A percentile compares a stretch with the other conserved stretches of the same genome.
Conservation (phyloP, 345 rosid species). For the Salix exigua region DNA sequence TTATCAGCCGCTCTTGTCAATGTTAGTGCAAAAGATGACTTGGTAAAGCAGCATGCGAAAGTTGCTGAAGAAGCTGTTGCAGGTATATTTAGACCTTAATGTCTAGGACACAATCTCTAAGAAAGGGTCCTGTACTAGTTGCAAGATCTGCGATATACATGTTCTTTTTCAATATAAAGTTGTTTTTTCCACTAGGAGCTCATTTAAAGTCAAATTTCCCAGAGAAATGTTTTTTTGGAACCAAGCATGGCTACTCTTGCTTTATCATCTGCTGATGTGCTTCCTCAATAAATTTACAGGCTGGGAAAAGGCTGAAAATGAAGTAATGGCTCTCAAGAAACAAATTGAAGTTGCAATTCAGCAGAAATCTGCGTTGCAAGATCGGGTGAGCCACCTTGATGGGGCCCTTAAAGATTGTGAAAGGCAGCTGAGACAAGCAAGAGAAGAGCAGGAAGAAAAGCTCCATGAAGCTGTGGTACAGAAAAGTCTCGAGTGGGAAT, state of each 20-base stretch:
- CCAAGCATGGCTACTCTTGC: neutral
- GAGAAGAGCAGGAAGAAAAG: slow-evolving; percentile 79
- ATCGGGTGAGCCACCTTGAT: slow-evolving; percentile 78
- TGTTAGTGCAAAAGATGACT: slow-evolving; percentile 72
- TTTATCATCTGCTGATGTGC: neutral
- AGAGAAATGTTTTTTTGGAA: neutral
- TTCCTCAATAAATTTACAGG: slow-evolving; percentile 40
- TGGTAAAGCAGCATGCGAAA: slow-evolving; percentile 82
- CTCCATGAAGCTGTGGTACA: slow-evolving; percentile 51
- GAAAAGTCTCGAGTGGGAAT: slow-evolving; percentile 62
- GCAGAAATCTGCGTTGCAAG: slow-evolving; percentile 56
- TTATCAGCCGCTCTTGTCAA: slow-evolving; percentile 75
- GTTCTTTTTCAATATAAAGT: neutral
- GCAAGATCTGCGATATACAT: neutral
- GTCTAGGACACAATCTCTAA: neutral
- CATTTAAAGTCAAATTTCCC: neutral
- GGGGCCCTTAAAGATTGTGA: slow-evolving; percentile 94
- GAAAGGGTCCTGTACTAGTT: neutral
- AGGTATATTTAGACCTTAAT: slow-evolving; percentile 37
- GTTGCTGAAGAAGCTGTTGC: slow-evolving; percentile 98
- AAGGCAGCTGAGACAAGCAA: slow-evolving; percentile 79
- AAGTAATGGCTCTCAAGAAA: slow-evolving; percentile 56
- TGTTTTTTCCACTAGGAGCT: neutral
- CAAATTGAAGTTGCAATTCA: slow-evolving; percentile 59
- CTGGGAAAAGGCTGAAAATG: slow-evolving; percentile 98